phyloP scores from a whole-genome alignment of 1,284 basidiomycete genomes.

The Leccinum angustisporum region DNA sequence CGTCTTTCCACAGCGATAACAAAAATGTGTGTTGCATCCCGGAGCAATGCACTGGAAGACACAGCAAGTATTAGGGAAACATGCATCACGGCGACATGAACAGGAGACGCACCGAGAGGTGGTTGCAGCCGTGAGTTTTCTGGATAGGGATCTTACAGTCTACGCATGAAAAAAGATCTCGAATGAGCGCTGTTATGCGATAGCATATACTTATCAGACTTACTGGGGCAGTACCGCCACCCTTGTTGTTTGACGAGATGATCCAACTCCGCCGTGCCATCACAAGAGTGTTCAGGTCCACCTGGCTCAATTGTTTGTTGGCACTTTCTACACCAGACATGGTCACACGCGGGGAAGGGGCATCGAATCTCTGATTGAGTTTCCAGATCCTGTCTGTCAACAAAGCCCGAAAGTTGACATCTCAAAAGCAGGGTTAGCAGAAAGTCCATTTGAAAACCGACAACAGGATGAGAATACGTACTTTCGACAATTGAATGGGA shows the following conservation, averaged over 20 bases:
- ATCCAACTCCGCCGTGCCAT: conserved; percentile 53
- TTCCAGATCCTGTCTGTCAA: conserved; percentile 50
- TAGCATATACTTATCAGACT: conserved; percentile 9
- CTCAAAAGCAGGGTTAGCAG: conserved; percentile 29
- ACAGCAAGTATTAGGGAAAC: not conserved
- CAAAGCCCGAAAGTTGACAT: conserved; percentile 45
- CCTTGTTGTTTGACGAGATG: conserved; percentile 50
- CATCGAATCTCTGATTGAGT: conserved; percentile 41
- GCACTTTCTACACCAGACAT: conserved; percentile 56
- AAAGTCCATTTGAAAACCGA: not conserved
- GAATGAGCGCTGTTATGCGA: not conserved
- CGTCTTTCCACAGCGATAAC: conserved; percentile 52
- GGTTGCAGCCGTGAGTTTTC: conserved; percentile 60
- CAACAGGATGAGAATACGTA: conserved; percentile 4
- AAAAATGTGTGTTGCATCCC: conserved; percentile 64
- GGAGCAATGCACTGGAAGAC: conserved; percentile 50
- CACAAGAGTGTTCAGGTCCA: conserved; percentile 52
- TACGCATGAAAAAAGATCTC: conserved; percentile 20
- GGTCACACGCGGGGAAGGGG: conserved; percentile 45
- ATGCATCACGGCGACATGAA: not conserved
- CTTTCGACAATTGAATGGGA: conserved; percentile 41
- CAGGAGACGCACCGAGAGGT: conserved; percentile 53
- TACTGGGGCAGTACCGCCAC: conserved; percentile 61
- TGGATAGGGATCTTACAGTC: conserved; percentile 60
- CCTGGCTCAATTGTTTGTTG: conserved; percentile 41